Percentiles rank a stretch among this genome's conserved stretches.
phyloP scores from a whole-genome alignment of 306 rosid genomes.

The Medicago arabica region DNA sequence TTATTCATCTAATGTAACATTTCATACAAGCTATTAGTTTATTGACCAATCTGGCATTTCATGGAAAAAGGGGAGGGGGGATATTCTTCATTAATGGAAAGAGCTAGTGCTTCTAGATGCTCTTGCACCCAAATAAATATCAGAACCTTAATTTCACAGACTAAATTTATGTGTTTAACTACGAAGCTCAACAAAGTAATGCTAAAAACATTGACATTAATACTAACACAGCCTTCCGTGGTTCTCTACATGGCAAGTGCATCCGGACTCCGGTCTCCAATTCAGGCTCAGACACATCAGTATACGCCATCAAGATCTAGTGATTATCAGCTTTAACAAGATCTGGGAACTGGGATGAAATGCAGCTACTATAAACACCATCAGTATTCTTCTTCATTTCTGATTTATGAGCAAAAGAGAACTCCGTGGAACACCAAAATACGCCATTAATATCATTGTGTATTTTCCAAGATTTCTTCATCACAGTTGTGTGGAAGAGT shows the following conservation, averaged over 20 bases:
- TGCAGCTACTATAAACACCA: slow-evolving; percentile 18
- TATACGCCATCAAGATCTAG: neutral
- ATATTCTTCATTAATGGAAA: neutral
- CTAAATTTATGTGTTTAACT: slow-evolving; percentile 9
- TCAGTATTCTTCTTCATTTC: slow-evolving; percentile 29
- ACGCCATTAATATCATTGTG: slow-evolving; percentile 15
- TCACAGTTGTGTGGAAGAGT: slow-evolving; percentile 47
- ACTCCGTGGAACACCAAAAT: neutral
- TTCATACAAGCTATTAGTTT: neutral
- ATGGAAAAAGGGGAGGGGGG: neutral
- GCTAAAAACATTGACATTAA: neutral
- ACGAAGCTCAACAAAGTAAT: neutral
- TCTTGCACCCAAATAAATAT: neutral
- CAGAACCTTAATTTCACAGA: neutral
- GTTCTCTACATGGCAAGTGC: neutral
- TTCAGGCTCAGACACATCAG: slow-evolving; percentile 8
- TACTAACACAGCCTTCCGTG: neutral
- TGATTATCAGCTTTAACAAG: slow-evolving; percentile 9
- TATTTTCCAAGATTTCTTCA: slow-evolving; percentile 30
- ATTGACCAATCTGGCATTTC: neutral
- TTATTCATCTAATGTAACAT: neutral
- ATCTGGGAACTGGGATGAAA: slow-evolving; percentile 3
- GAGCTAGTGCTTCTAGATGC: neutral
- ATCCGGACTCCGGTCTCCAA: neutral
- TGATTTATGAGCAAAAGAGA: slow-evolving; percentile 19